A percentile compares a stretch with the other conserved stretches of the same genome.
Evolutionary conservation across 768 basidiomycete genomes (phyloP).

Genomic region (Heimioporus sp.): DNA sequence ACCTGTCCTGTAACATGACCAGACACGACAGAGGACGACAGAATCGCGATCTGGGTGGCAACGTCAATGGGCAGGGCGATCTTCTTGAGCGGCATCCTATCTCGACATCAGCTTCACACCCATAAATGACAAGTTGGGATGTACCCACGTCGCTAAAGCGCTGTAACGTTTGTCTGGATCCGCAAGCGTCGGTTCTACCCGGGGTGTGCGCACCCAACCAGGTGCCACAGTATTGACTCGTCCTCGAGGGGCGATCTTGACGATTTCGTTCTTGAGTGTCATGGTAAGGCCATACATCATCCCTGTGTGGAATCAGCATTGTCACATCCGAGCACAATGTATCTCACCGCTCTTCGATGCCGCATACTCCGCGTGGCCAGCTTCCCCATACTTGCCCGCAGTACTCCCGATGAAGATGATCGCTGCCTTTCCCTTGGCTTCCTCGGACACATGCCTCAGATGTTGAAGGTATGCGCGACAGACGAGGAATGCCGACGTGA

Average conservation of each 20-base stretch:
- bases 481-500: slow-evolving; percentile 68
- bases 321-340: neutral
- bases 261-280: slow-evolving; percentile 78
- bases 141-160: slow-evolving; percentile 64
- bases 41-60: slow-evolving; percentile 59
- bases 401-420: slow-evolving; percentile 70
- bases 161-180: slow-evolving; percentile 53
- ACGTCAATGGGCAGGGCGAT: slow-evolving; percentile 61
- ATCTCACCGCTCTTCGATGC: slow-evolving; percentile 62
- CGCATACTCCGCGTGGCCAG: slow-evolving; percentile 66
- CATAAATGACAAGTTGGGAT: neutral
- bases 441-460: slow-evolving; percentile 37
- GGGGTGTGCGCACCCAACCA: slow-evolving; percentile 66
- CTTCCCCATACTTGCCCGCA: slow-evolving; percentile 72
- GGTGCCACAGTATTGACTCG: slow-evolving; percentile 70
- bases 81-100: slow-evolving; percentile 71
- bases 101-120: neutral
- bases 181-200: slow-evolving; percentile 56
- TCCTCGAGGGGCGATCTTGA: slow-evolving; percentile 66
- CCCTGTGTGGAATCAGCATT: slow-evolving; percentile 33
- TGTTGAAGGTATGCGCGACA: slow-evolving; percentile 56
- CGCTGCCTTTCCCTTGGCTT: slow-evolving; percentile 52
- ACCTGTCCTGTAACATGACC: slow-evolving; percentile 75
- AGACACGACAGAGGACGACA: slow-evolving; percentile 60
- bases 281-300: slow-evolving; percentile 73